Evolutionary conservation across 305 asterid genomes (phyloP).

Genomic region (Galium porrigens): DNA sequence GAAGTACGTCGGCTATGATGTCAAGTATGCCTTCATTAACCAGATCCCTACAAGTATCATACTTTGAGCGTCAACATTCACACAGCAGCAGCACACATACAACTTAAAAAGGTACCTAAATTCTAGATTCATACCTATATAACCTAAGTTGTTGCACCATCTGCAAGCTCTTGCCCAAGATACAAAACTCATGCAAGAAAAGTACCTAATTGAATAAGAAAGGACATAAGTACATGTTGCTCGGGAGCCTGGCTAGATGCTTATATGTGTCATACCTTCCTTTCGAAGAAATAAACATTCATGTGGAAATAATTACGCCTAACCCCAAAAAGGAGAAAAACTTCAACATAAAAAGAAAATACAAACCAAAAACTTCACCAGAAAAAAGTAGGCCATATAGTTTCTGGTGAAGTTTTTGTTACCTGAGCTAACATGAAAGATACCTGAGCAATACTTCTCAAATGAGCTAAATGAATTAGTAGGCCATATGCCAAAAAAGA

Average conservation of each 20-base stretch:
- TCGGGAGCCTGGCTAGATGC: not conserved
- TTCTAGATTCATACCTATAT: conserved; percentile 41
- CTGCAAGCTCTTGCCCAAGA: conserved; percentile 85
- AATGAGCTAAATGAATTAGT: not conserved
- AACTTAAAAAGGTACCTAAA: not conserved
- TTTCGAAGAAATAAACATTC: too few relatives aligned
- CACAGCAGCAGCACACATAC: not conserved
- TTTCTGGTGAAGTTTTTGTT: too few relatives aligned
- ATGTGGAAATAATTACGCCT: not conserved
- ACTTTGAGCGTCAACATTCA: conserved; percentile 3
- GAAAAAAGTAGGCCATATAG: too few relatives aligned
- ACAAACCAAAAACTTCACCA: not conserved
- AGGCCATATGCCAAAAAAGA: too few relatives aligned
- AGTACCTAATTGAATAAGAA: conserved; percentile 34
- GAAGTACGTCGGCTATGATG: conserved; percentile 58
- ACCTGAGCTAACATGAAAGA: too few relatives aligned
- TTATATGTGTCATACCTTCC: not conserved
- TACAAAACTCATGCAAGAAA: conserved; percentile 88
- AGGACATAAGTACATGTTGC: conserved; percentile 1
- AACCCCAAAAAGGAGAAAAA: not conserved
- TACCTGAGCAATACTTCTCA: not conserved
- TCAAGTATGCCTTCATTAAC: conserved; percentile 82
- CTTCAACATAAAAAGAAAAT: not conserved
- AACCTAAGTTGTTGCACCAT: conserved; percentile 78
- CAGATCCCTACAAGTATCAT: conserved; percentile 65